Base-by-base conservation (phyloP, 768 basidiomycete species). In the Podaxis sp. region DNA sequence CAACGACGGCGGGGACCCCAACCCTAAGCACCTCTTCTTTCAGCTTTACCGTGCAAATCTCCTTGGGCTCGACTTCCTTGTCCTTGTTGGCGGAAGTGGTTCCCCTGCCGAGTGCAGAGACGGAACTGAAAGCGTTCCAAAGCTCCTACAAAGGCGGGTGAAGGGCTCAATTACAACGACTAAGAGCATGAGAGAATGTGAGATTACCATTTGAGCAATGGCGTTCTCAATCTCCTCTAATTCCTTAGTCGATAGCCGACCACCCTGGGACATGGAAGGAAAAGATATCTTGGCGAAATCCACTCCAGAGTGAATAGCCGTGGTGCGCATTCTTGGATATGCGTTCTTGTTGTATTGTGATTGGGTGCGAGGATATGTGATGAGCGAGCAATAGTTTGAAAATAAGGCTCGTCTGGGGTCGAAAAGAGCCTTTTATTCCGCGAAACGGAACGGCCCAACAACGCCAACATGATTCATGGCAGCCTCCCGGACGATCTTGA, bases 281-380 rank as follows among this genome's bases (percentile, higher is more conserved):
- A 61, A 61, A 9, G 51, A 44, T 33, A 53, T 42, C 42, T 44
- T 61, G 52, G 19, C 40, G 30, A 52, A 61, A 30, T 61, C 59
- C 11, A 30, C 28, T n/a, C 28, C 59, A 36, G 36, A 19, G 19
- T 19, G 39, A 17, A 44, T 28, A 4, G 42, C 52, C 33, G 33
- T 33, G 19, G 59, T 53, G 8, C 54, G 26, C 51, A 61, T 61
- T 33, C 38, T 39, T 11, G 12, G 11, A 13, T 24, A n/a, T 49
- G 22, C 30, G 28, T 39, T 15, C 6, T 28, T 19, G 57, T 36
- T 51, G 15, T 48, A 22, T 42, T 17, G 28, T 30, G 48, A 30
- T 30, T 22, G 15, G 13, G n/a, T 6, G 24, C 26, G 9, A 36
- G 46, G 17, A 33, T 8, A 17, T 9, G 22, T 30, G 42, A 33